phyloP scores from a whole-genome alignment of 768 basidiomycete genomes.

The Mycena metata region DNA sequence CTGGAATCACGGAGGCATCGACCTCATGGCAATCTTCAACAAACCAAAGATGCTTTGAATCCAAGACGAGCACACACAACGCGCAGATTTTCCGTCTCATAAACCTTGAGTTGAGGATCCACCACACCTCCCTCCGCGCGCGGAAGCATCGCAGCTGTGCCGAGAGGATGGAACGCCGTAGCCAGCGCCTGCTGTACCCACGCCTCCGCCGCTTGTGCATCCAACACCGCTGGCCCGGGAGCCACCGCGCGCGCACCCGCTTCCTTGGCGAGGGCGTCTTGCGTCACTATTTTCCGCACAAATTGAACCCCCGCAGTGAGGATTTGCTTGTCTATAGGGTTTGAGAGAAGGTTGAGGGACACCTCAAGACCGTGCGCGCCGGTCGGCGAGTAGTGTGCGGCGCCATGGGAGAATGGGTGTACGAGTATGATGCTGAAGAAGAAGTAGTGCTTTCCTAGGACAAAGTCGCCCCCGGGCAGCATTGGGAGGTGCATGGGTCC shows the following conservation, averaged over 20 bases:
- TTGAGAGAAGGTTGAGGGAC: neutral
- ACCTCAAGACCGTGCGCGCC: neutral
- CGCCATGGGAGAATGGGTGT: slow-evolving; percentile 11
- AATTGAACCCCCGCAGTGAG: slow-evolving; percentile 21
- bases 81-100: slow-evolving; percentile 44
- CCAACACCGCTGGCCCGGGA: slow-evolving; percentile 39
- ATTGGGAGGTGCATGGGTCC: neutral
- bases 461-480: neutral
- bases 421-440: slow-evolving; percentile 1
- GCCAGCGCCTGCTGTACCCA: slow-evolving; percentile 34
- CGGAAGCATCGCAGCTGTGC: slow-evolving; percentile 54
- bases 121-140: slow-evolving; percentile 54
- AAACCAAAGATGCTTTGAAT: neutral
- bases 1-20: slow-evolving; percentile 18
- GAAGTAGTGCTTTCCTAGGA: neutral
- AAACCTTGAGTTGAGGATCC: slow-evolving; percentile 50
- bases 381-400: slow-evolving; percentile 8
- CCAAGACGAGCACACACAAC: slow-evolving; percentile 29
- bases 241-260: slow-evolving; percentile 42
- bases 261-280: neutral
- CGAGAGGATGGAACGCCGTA: slow-evolving; percentile 36
- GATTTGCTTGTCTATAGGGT: slow-evolving; percentile 26
- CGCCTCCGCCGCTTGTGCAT: slow-evolving; percentile 44
- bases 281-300: slow-evolving; percentile 15
- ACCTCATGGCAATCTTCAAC: neutral